Evolutionary conservation across 2,329 filamentous ascomycete genomes (phyloP).

Genomic region (Trichophyton schoenleinii): DNA sequence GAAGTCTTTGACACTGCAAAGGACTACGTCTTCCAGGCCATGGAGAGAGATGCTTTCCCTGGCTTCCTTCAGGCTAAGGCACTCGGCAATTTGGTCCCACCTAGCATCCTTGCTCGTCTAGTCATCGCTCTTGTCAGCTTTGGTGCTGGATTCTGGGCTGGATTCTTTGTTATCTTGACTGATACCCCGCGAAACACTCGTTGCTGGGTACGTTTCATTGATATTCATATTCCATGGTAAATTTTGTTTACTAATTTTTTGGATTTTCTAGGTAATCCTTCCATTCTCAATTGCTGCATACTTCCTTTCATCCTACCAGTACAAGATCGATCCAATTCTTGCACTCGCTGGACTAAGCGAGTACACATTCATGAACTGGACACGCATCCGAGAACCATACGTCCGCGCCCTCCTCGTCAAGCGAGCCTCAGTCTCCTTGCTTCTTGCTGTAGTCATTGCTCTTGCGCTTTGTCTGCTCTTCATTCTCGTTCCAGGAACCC

Average conservation of each 20-base stretch:
- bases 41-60: slow-evolving; percentile 98
- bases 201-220: slow-evolving; percentile 59
- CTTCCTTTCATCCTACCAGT: slow-evolving; percentile 80
- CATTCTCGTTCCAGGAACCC: slow-evolving; percentile 79
- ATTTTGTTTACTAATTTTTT: slow-evolving; percentile 13
- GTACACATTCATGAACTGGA: slow-evolving; percentile 91
- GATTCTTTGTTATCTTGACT: slow-evolving; percentile 85
- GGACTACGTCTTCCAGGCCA: slow-evolving; percentile 98
- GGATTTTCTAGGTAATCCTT: slow-evolving; percentile 51
- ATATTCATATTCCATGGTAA: not conserved
- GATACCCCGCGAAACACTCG: slow-evolving; percentile 60
- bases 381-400: slow-evolving; percentile 77
- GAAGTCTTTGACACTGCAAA: slow-evolving; percentile 96
- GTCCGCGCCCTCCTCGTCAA: slow-evolving; percentile 75
- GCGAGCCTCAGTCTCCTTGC: slow-evolving; percentile 67
- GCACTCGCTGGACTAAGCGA: slow-evolving; percentile 85
- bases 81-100: slow-evolving; percentile 84
- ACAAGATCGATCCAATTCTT: slow-evolving; percentile 83
- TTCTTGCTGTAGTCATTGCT: slow-evolving; percentile 62
- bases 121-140: slow-evolving; percentile 75
- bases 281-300: slow-evolving; percentile 90
- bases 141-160: slow-evolving; percentile 88
- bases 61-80: slow-evolving; percentile 92
- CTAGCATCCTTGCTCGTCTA: slow-evolving; percentile 73
- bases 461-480: slow-evolving; percentile 79